Conservation (phyloP, 2,329 filamentous ascomycete species). For the Colletotrichum tropicicola region DNA sequence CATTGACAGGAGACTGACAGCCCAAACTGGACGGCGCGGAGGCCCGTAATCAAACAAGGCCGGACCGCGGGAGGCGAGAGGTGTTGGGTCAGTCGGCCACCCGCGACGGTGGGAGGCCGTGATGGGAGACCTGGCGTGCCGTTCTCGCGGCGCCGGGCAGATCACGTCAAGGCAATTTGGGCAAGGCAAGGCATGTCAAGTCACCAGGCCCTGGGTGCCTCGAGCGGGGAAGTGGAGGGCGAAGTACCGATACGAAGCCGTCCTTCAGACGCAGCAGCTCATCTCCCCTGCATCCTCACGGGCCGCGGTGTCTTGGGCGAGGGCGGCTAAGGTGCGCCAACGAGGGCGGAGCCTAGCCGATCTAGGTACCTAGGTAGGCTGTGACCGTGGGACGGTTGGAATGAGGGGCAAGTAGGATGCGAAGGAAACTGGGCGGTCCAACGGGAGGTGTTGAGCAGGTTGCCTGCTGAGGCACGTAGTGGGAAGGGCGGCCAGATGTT, state of each 20-base stretch:
- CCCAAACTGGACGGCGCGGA: background rate
- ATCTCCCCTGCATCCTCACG: conserved; percentile 6
- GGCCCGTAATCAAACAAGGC: conserved; percentile 15
- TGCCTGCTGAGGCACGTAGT: no score
- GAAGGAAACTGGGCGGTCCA: no score
- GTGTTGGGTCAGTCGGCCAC: conserved; percentile 7
- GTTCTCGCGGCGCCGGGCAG: background rate
- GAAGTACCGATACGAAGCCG: conserved; percentile 14
- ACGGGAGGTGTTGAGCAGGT: no score
- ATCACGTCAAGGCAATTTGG: background rate
- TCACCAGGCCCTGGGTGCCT: background rate
- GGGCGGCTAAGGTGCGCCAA: conserved; percentile 12
- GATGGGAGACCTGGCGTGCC: conserved; percentile 19
- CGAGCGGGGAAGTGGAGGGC: background rate
- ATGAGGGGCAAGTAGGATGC: conserved; percentile 1
- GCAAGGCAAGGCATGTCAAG: background rate
- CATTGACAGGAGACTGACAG: background rate
- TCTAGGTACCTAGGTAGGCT: background rate
- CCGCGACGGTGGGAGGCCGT: conserved; percentile 8
- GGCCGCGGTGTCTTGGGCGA: conserved; percentile 4
- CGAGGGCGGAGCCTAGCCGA: background rate
- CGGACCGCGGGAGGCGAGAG: conserved; percentile 1
- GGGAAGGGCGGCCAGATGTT: no score
- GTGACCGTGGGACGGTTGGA: background rate
- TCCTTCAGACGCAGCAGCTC: background rate